These are phyloP conservation scores for Metschnikowia cerradonensis DNA, from an alignment of 805 yeast species.

Conservation along the genomic window DNA sequence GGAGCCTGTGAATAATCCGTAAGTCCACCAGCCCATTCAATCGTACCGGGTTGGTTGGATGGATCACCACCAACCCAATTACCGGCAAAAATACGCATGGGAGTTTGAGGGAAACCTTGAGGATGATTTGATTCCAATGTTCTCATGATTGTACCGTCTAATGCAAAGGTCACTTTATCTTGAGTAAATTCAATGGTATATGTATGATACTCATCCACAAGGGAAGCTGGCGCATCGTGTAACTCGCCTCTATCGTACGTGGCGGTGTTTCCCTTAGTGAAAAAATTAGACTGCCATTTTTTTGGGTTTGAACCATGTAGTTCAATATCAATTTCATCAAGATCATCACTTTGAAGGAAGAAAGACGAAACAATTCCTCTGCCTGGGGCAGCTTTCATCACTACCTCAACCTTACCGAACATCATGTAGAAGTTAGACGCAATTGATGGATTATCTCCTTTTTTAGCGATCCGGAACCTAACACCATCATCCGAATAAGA, in stretches of 20 bases:
- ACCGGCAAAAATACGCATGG: conserved; percentile 51
- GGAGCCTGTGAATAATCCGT: conserved; percentile 23
- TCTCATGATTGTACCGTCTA: conserved; percentile 70
- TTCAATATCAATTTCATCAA: conserved; percentile 87
- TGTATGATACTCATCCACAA: conserved; percentile 61
- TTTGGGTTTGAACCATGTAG: conserved; percentile 78
- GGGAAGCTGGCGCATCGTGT: conserved; percentile 51
- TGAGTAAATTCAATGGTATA: conserved; percentile 84
- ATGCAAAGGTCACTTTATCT: conserved; percentile 59
- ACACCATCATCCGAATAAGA: conserved; percentile 54
- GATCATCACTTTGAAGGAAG: conserved; percentile 75
- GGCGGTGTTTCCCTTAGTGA: conserved; percentile 73
- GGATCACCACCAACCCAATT: conserved; percentile 52
- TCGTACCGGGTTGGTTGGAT: conserved; percentile 20
- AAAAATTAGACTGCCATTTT: conserved; percentile 74
- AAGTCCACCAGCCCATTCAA: conserved; percentile 25
- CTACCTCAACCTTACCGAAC: conserved; percentile 82
- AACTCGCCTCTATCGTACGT: conserved; percentile 78
- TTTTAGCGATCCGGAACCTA: conserved; percentile 51
- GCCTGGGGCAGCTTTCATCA: conserved; percentile 70
- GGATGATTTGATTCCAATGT: conserved; percentile 48
- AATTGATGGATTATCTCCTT: conserved; percentile 75
- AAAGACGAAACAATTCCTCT: conserved; percentile 77
- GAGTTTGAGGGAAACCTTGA: conserved; percentile 87
- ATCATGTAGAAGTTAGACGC: conserved; percentile 77